Conservation (phyloP, 176 grass and related monocot genomes). For the Oryza nivara region DNA sequence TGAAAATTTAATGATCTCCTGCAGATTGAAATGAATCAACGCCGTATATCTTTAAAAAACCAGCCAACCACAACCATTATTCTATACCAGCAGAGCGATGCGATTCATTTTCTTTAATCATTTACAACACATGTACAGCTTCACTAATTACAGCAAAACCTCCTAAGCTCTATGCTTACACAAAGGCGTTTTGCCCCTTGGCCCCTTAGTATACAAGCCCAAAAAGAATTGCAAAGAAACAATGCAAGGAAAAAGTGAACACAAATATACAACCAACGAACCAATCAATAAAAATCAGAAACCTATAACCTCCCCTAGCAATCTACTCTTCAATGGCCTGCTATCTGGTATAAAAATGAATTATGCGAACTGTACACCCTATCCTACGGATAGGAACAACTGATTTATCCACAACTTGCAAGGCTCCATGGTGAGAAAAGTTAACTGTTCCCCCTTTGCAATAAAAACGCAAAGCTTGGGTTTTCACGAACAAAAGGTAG, state of each 20-base stretch:
- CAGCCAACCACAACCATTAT: conserved; percentile 25
- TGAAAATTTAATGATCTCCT: too few species aligned
- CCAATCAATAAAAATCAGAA: conserved; percentile 62
- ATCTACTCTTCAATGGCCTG: conserved; percentile 45
- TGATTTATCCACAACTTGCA: conserved; percentile 56
- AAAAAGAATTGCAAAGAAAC: conserved; percentile 21
- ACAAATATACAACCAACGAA: conserved; percentile 62
- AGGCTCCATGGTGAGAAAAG: conserved; percentile 28
- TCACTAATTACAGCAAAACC: conserved; percentile 48
- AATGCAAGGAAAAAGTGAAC: conserved; percentile 38
- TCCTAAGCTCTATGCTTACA: conserved; percentile 34
- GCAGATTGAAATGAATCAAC: not conserved
- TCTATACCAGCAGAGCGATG: conserved; percentile 27
- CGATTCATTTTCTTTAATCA: conserved; percentile 32
- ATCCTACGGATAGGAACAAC: conserved; percentile 41
- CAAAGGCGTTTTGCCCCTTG: conserved; percentile 50
- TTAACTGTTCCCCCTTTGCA: conserved; percentile 70
- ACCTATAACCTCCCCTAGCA: conserved; percentile 52
- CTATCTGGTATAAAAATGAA: conserved; percentile 57
- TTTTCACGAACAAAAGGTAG: conserved; percentile 70
- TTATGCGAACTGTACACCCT: conserved; percentile 54
- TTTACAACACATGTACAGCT: conserved; percentile 60
- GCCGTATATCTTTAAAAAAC: not conserved
- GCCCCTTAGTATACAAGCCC: conserved; percentile 45
- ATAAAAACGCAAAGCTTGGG: conserved; percentile 93